phyloP scores from a whole-genome alignment of 768 basidiomycete species.

The Polyporus arcularius region DNA sequence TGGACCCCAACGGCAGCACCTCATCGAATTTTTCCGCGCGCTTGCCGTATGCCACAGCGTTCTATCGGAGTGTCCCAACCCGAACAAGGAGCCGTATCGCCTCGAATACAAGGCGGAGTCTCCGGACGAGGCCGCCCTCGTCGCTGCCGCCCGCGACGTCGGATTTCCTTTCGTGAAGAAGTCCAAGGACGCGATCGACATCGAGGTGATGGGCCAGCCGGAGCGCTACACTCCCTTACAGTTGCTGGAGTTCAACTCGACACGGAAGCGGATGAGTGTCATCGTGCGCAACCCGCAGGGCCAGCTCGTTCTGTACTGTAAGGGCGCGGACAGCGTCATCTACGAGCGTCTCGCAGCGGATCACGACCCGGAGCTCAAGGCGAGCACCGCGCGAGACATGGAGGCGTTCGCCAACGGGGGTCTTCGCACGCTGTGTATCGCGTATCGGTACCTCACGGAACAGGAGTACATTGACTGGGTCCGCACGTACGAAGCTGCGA shows the following conservation, averaged over 20 bases:
- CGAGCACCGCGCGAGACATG: slow-evolving; percentile 82
- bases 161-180: slow-evolving; percentile 89
- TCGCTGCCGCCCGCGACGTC: slow-evolving; percentile 87
- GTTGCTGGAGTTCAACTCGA: slow-evolving; percentile 90
- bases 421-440: slow-evolving; percentile 87
- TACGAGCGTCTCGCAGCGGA: slow-evolving; percentile 80
- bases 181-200: slow-evolving; percentile 74
- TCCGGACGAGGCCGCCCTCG: slow-evolving; percentile 93
- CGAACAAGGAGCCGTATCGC: slow-evolving; percentile 55
- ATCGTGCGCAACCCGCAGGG: slow-evolving; percentile 86
- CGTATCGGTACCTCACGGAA: slow-evolving; percentile 75
- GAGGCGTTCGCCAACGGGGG: slow-evolving; percentile 93
- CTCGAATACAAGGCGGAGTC: slow-evolving; percentile 95
- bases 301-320: slow-evolving; percentile 82
- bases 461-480: slow-evolving; percentile 86
- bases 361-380: slow-evolving; percentile 74
- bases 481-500: slow-evolving; percentile 79
- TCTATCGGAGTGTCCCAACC: slow-evolving; percentile 74
- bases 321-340: slow-evolving; percentile 97
- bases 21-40: slow-evolving; percentile 90
- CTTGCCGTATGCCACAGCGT: slow-evolving; percentile 94
- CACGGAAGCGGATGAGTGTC: slow-evolving; percentile 95
- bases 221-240: slow-evolving; percentile 82
- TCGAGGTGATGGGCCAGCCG: slow-evolving; percentile 87
- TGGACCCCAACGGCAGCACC: slow-evolving; percentile 59